Evolutionary conservation across 1,284 basidiomycete species (phyloP).

Genomic region (Ustilago crameri): DNA sequence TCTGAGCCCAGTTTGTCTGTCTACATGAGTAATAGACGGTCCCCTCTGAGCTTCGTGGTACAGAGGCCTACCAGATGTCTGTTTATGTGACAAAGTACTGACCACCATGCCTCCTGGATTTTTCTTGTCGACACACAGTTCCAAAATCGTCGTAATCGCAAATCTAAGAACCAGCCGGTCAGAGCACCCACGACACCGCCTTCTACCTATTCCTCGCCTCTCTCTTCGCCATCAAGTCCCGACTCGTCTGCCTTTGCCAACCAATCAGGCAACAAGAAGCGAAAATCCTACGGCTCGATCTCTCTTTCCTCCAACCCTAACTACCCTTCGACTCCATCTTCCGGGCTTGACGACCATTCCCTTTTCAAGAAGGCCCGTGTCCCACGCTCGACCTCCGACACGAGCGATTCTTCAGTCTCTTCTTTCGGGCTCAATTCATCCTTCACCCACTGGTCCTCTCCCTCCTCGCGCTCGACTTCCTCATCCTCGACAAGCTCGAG

Average conservation of each 20-base stretch:
- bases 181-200: neutral
- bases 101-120: neutral
- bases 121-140: constrained; percentile 28
- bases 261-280: constrained; percentile 22
- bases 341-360: constrained; percentile 7
- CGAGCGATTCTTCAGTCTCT: constrained; percentile 11
- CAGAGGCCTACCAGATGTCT: too few relatives aligned
- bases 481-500: constrained; percentile 21
- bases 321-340: constrained; percentile 1
- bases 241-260: constrained; percentile 9
- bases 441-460: constrained; percentile 25
- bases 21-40: too few relatives aligned
- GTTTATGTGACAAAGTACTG: neutral
- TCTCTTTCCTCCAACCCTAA: constrained; percentile 7
- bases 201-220: neutral
- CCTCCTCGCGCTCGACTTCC: constrained; percentile 26
- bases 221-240: neutral
- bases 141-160: constrained; percentile 58
- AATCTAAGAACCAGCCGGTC: constrained; percentile 17
- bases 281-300: constrained; percentile 31
- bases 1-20: too few relatives aligned
- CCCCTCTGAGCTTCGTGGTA: neutral
- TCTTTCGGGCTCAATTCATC: constrained; percentile 4
- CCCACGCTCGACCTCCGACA: constrained; percentile 7
- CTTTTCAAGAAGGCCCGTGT: constrained; percentile 27